Percentiles rank a stretch among this genome's conserved stretches.
These are phyloP conservation scores for Hyphochytrium catenoides DNA, from an alignment of 352 stramenopile genomes.

Conservation along the genomic window DNA sequence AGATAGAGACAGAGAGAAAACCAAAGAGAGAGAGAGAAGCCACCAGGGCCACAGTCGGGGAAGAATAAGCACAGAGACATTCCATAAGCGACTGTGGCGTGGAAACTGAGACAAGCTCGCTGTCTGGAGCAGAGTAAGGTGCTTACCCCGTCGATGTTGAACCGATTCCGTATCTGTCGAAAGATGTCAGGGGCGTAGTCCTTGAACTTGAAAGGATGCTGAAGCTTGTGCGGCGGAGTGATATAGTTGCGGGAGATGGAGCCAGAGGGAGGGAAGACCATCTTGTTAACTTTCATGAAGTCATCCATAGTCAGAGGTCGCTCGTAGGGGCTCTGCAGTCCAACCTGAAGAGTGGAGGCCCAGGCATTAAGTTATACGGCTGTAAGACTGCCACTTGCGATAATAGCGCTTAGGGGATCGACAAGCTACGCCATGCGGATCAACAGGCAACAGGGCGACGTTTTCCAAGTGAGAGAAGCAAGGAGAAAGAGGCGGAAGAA, in stretches of 20 bases:
- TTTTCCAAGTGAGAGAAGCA: no score
- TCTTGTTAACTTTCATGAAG: conserved; percentile 61
- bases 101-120: conserved; percentile 1
- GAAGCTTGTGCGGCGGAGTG: conserved; percentile 25
- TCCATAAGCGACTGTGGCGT: no score
- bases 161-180: conserved; percentile 39
- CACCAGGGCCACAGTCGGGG: no score
- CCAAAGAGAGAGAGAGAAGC: conserved; percentile 15
- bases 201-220: conserved; percentile 64
- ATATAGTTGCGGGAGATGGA: no score
- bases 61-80: no score
- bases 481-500: no score
- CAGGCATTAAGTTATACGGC: conserved; percentile 8
- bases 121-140: not conserved
- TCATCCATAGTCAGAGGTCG: conserved; percentile 64
- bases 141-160: conserved; percentile 21
- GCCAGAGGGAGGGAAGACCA: conserved; percentile 23
- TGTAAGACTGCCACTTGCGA: conserved; percentile 5
- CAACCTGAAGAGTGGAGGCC: not conserved
- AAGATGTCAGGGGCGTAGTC: conserved; percentile 74
- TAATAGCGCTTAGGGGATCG: not conserved
- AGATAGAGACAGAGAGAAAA: not conserved
- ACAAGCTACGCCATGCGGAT: conserved; percentile 13
- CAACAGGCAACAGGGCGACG: conserved; percentile 16
- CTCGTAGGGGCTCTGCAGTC: conserved; percentile 28